A percentile compares a stretch with the other conserved stretches of the same genome.
Evolutionary conservation across 2,329 filamentous ascomycete species (phyloP).

Genomic region (Ophiostoma sp.): DNA sequence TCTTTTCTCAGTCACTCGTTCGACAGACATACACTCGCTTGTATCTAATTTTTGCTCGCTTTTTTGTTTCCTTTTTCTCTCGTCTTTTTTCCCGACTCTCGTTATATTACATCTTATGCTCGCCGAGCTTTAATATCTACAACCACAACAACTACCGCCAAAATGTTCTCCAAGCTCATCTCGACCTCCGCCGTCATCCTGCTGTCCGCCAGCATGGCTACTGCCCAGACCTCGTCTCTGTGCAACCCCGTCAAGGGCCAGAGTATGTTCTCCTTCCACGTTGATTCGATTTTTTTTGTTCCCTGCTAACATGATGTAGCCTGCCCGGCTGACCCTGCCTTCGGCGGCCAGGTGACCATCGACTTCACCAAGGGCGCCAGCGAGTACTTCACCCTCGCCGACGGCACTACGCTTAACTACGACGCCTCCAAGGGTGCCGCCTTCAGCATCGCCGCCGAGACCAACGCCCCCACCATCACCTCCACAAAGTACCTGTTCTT

Average conservation of each 20-base stretch:
- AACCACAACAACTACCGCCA: constrained; percentile 28
- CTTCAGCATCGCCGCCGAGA: constrained; percentile 67
- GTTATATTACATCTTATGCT: constrained; percentile 1
- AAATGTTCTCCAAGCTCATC: constrained; percentile 50
- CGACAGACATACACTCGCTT: constrained; percentile 21
- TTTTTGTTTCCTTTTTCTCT: neutral
- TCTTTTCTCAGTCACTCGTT: constrained; percentile 24
- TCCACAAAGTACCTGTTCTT: constrained; percentile 95
- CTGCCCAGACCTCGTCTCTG: constrained; percentile 57
- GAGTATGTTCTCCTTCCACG: constrained; percentile 29
- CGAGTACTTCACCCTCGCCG: constrained; percentile 50
- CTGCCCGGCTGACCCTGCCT: constrained; percentile 74
- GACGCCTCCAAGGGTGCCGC: constrained; percentile 49
- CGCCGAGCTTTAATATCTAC: constrained; percentile 14
- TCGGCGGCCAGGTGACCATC: constrained; percentile 63
- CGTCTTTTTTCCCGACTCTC: neutral
- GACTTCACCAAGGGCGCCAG: constrained; percentile 78
- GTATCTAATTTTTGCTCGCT: constrained; percentile 1
- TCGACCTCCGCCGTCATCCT: constrained; percentile 50
- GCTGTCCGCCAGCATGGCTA: constrained; percentile 47
- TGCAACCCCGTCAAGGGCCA: constrained; percentile 57
- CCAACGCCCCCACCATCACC: constrained; percentile 70
- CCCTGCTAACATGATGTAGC: constrained; percentile 37
- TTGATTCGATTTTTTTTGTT: neutral
- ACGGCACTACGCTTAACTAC: constrained; percentile 52